phyloP scores from a whole-genome alignment of 2,329 filamentous ascomycete genomes.

The Cladosporium cucumerinum region DNA sequence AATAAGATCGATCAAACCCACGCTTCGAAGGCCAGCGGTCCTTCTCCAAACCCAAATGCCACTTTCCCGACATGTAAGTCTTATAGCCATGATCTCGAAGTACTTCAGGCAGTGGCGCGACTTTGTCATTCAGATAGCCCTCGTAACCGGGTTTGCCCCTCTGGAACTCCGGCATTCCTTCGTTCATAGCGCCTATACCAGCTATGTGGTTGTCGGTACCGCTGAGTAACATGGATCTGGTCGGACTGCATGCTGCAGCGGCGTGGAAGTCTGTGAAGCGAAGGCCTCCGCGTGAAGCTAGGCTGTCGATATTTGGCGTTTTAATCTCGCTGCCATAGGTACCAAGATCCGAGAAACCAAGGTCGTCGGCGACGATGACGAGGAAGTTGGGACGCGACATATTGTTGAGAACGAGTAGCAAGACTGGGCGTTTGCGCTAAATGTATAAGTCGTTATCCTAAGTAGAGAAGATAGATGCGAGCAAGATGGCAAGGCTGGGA shows the following conservation, averaged over 20 bases:
- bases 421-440: background rate
- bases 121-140: constrained; percentile 36
- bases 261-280: constrained; percentile 11
- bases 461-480: background rate
- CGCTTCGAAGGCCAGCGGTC: constrained; percentile 29
- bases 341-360: constrained; percentile 33
- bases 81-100: constrained; percentile 36
- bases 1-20: constrained; percentile 30
- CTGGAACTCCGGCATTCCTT: constrained; percentile 16
- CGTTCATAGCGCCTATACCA: constrained; percentile 32
- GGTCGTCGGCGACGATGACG: constrained; percentile 29
- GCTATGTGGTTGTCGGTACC: constrained; percentile 37
- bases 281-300: background rate
- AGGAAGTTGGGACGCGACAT: constrained; percentile 22
- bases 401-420: background rate
- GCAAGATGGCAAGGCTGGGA: background rate
- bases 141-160: constrained; percentile 36
- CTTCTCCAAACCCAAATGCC: constrained; percentile 36
- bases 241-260: constrained; percentile 16
- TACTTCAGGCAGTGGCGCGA: constrained; percentile 37
- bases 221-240: constrained; percentile 25
- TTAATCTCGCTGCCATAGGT: constrained; percentile 33
- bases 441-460: background rate
- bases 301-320: constrained; percentile 10
- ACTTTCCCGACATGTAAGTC: constrained; percentile 39